Base-by-base conservation (phyloP, 2,329 filamentous ascomycete species). In the Phoma sp. region DNA sequence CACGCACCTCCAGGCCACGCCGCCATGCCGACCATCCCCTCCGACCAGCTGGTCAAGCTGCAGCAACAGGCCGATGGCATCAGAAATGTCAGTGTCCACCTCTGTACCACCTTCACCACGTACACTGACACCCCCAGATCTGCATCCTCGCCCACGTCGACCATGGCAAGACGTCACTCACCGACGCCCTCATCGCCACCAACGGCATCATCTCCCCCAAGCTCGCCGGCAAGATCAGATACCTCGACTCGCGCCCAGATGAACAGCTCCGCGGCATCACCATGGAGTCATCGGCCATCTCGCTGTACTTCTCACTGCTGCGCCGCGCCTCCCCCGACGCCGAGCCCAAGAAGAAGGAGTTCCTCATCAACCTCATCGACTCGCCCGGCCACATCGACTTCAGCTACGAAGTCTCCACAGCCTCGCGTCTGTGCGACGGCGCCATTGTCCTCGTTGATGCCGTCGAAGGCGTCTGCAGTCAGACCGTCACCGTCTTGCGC, bases 241-340 rank as follows among this genome's bases (percentile, higher is more conserved):
- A 98, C 72, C 87, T 99, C 55, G 95, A 99, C 78, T 98, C 95
- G 21, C 84, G 95, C 38, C 94, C 94, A 1, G 95, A 99, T 77
- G 95, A 99, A 76, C 95, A 99, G 78, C 85, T 91, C 15, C 89
- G 95, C 62, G 95, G 95, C 52, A 99, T 99, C 72, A 99, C 95
- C n/a, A 99, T 99, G 95, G 95, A 99, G 76, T 98, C 95, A 0
- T 98, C 94, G 6, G 95, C 95, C 59, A 99, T 99, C 62, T 98
- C 95, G 0, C 82, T 99, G 31, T 96, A 90, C 77, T 99, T 99
- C 75, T 96, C 93, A 32, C 91, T 98, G 84, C 80, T 96, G 49
- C 85, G 93, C 64, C 86, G 91, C 64, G 80, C 85, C 33, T 81
- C 85, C 1, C 88, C 89, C 2, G 88, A 92, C 15, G 85, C 85